These are phyloP conservation scores for Plasmodium knowlesi DNA, from an alignment of 169 alveolate genomes.

Conservation along the genomic window DNA sequence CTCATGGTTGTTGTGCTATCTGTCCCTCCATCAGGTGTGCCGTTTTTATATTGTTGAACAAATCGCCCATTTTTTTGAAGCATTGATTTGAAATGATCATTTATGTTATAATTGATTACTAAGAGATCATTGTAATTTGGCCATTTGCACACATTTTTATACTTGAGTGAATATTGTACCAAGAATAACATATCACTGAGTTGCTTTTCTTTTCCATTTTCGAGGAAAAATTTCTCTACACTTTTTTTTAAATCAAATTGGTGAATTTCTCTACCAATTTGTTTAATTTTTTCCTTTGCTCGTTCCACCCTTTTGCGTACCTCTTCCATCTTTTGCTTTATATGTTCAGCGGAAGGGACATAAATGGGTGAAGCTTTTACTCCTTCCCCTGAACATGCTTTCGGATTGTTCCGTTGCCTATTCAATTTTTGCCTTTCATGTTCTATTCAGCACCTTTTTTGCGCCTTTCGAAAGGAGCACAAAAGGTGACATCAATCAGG, in stretches of 20 bases:
- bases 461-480: background rate
- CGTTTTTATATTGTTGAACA: constrained; percentile 26
- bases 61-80: constrained; percentile 22
- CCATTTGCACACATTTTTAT: constrained; percentile 69
- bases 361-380: background rate
- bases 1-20: background rate
- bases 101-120: constrained; percentile 61
- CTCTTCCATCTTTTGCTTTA: constrained; percentile 56
- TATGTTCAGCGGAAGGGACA: background rate
- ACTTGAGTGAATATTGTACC: constrained; percentile 65
- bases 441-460: background rate
- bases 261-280: background rate
- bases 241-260: constrained; percentile 15
- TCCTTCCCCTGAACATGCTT: background rate
- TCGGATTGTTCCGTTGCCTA: background rate
- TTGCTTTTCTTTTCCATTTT: constrained; percentile 30
- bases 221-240: constrained; percentile 8
- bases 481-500: background rate
- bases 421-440: background rate
- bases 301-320: constrained; percentile 31
- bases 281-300: constrained; percentile 26
- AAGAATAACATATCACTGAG: constrained; percentile 59
- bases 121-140: constrained; percentile 49
- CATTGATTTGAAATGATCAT: constrained; percentile 56
- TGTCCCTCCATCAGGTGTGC: constrained; percentile 10